phyloP scores from a whole-genome alignment of 2,329 filamentous ascomycete species.

The Fusarium sp. region DNA sequence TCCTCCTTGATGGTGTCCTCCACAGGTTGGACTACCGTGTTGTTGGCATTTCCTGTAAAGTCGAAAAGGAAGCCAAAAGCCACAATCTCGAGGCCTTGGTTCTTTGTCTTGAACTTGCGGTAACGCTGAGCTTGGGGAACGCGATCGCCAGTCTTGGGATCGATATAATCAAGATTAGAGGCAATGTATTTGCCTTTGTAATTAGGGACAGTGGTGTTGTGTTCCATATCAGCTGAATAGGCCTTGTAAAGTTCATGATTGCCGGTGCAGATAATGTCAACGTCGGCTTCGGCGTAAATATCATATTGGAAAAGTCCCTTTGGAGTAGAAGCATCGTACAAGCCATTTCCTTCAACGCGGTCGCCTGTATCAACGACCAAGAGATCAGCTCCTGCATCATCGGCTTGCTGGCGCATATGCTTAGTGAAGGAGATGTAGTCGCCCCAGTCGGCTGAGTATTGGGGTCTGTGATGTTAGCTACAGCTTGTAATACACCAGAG shows the following conservation, averaged over 20 bases:
- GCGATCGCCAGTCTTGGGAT: constrained; percentile 76
- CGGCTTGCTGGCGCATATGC: constrained; percentile 83
- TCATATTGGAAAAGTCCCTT: constrained; percentile 91
- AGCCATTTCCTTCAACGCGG: constrained; percentile 90
- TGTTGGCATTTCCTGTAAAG: constrained; percentile 91
- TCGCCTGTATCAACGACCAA: constrained; percentile 97
- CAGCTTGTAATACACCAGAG: fast-evolving
- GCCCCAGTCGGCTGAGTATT: constrained; percentile 97
- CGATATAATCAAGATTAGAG: constrained; percentile 91
- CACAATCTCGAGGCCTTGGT: constrained; percentile 84
- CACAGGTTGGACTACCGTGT: constrained; percentile 85
- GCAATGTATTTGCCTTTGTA: constrained; percentile 86
- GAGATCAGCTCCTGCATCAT: constrained; percentile 83
- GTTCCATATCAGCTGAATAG: constrained; percentile 82
- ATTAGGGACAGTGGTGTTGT: constrained; percentile 82
- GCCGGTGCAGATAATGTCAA: constrained; percentile 88
- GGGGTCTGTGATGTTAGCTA: constrained; percentile 67
- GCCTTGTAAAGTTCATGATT: constrained; percentile 95
- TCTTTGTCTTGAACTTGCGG: constrained; percentile 91
- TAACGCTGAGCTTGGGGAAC: constrained; percentile 85
- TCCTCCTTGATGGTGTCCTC: constrained; percentile 82
- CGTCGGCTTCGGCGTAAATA: constrained; percentile 83
- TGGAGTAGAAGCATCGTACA: constrained; percentile 90
- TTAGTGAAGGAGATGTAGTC: constrained; percentile 95
- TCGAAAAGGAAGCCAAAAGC: constrained; percentile 97